Base-by-base conservation (phyloP, 345 rosid genomes). In the Barbarea vulgaris region DNA sequence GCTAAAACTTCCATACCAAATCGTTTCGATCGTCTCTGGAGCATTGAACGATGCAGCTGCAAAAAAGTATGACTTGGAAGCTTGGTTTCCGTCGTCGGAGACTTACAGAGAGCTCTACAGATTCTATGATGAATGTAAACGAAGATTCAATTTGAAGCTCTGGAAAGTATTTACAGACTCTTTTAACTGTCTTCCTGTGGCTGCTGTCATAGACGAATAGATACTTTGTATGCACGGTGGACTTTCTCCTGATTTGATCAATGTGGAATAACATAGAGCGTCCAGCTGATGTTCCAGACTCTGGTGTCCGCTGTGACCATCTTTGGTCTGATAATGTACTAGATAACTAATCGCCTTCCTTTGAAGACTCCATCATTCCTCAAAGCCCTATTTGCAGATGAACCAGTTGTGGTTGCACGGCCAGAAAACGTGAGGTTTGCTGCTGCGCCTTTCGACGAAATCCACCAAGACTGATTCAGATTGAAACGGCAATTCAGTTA, bases 31-130 rank as follows among this genome's bases (percentile, higher is more conserved):
- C 3, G 99, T 95, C 33, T 92, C 99, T 50, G 98, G 98, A 61
- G 97, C 96, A 27, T 59, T 93, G 77, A 93, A 93, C 74, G 96
- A 89, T 67, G 93, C 97, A 18, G 98, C 98, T 42, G 98, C 98
- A 6, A 92, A 94, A 80, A 94, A 94, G 82, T 92, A 87, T 46
- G 98, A 94, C 72, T 78, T 94, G 77, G 98, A 94, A 82, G 98
- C 83, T 19, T 91, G 98, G 98, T 94, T 90, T 79, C 98, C 98
- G 9, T 87, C 96, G 66, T 94, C 98, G 0, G 84, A 81, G 75
- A 83, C 97, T n/a, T 89, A 83, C 79, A 89, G 95, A 76, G 98
- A 93, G 86, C 83, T 93, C 46, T 75, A 75, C 0, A 73, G 79
- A 36, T 75, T 75, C 61, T 75, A 75, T 28, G 73, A 75, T 2